Percentiles rank a stretch among this genome's conserved stretches.
These are phyloP conservation scores for Stylosanthes scabra DNA, from an alignment of 331 rosid species.

Conservation along the genomic window DNA sequence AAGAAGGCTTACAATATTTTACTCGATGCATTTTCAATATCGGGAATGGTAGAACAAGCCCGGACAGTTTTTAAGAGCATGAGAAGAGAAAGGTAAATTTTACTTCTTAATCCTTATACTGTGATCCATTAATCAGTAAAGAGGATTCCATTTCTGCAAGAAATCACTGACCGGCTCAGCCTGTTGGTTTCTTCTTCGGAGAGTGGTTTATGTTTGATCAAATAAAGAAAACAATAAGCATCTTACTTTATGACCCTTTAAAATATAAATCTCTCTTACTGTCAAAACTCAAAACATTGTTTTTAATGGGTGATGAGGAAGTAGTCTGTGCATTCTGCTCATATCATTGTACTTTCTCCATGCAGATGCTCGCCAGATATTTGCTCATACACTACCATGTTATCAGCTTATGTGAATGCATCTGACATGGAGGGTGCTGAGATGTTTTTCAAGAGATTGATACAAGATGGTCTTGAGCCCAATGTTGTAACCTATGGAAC, in stretches of 20 bases:
- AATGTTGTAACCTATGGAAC: slow-evolving; percentile 84
- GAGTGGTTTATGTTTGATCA: slow-evolving; percentile 10
- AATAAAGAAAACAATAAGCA: neutral
- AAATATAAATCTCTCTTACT: slow-evolving; percentile 10
- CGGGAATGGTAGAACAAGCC: slow-evolving; percentile 98
- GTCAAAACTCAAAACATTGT: neutral
- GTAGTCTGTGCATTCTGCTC: slow-evolving; percentile 36
- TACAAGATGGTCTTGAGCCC: slow-evolving; percentile 78
- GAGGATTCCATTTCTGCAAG: slow-evolving; percentile 9
- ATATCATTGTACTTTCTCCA: slow-evolving; percentile 18
- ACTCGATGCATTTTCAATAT: slow-evolving; percentile 89
- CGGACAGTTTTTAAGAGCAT: slow-evolving; percentile 84
- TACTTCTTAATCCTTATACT: slow-evolving; percentile 23
- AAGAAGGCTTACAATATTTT: slow-evolving; percentile 90
- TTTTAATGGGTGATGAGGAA: neutral
- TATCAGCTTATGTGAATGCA: slow-evolving; percentile 90
- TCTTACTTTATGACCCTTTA: neutral
- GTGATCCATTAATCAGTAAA: slow-evolving; percentile 23
- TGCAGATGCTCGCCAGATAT: slow-evolving; percentile 85
- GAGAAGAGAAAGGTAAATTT: slow-evolving; percentile 88
- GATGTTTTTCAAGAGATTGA: slow-evolving; percentile 74
- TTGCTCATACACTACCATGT: slow-evolving; percentile 90
- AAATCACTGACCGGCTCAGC: neutral
- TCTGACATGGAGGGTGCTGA: slow-evolving; percentile 96
- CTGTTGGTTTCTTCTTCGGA: no score